A percentile compares a stretch with the other conserved stretches of the same genome.
These are phyloP conservation scores for Eragrostis curvula DNA, from an alignment of 176 grass and related monocot genomes.

Conservation along the genomic window DNA sequence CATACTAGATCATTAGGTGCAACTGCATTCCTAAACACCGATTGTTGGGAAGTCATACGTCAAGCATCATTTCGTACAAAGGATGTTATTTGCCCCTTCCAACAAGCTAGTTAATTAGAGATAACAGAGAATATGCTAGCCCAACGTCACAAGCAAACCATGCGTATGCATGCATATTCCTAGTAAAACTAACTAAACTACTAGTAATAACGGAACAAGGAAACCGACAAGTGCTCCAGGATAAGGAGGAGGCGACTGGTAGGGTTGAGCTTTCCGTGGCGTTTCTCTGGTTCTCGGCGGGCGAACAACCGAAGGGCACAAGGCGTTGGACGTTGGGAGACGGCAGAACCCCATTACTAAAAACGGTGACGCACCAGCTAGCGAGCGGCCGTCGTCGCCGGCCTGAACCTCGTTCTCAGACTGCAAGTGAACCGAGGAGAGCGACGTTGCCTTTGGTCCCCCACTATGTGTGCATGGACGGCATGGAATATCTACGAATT, in stretches of 20 bases:
- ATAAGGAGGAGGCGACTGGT: background rate
- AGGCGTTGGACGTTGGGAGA: conserved; percentile 14
- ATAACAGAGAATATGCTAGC: background rate
- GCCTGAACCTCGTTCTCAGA: background rate
- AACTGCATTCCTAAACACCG: conserved; percentile 18
- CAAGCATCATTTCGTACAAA: conserved; percentile 13
- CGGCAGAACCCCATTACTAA: background rate
- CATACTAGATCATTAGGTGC: background rate
- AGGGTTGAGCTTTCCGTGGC: conserved; percentile 39
- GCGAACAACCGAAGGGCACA: conserved; percentile 33
- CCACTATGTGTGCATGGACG: too few relatives aligned
- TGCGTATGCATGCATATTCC: too few relatives aligned
- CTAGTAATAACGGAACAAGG: background rate
- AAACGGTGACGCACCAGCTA: background rate
- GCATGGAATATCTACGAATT: background rate
- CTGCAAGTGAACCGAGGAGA: background rate
- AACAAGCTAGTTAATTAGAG: background rate
- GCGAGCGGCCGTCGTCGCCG: background rate
- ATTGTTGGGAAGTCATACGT: background rate
- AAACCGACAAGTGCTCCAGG: background rate
- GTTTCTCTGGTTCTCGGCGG: conserved; percentile 1
- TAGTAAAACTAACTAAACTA: background rate
- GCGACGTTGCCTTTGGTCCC: background rate
- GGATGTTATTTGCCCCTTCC: conserved; percentile 8
- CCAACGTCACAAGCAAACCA: too few relatives aligned